Evolutionary conservation across 768 basidiomycete species (phyloP), one percentile per base, ranked within the genome.

Genomic region (Sutorius australiensis): DNA sequence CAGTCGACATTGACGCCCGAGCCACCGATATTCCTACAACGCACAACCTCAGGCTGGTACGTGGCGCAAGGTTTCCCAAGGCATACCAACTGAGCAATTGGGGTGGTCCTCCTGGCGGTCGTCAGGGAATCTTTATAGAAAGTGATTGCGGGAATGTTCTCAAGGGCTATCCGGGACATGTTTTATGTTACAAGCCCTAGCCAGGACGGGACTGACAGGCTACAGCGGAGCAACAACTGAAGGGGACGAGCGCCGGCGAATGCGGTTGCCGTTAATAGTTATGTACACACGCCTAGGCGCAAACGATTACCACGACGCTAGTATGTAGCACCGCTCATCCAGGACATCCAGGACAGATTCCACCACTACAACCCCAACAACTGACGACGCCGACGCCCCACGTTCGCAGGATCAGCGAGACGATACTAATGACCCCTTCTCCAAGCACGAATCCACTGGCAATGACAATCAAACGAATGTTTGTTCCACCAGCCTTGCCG

Each of bases 401-500:
- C 31, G 85, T 90, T 56, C 83, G 82, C 55, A 97, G 69, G 7
- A 85, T 61, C 44, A 98, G 75, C 13, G 88, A 82, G 28, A 94
- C 70, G 42, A 98, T 79, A 64, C 93, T 94, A 38, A 90, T 76
- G 32, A 97, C 84, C 2, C 95, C 95, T 67, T 98, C 95, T 17
- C 95, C 95, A 16, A 98, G 75, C 24, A 98, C 95, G 67, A 98
- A 97, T 3, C 95, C 95, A 67, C 89, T 92, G 7, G 95, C 95
- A 37, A 95, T 76, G 24, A 98, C 82, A 61, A 98, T 87, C 33
- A 95, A 72, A 31, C 80, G 75, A 53, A 93, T 90, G 54, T 87
- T 86, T 51, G 75, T 75, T 27, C 72, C 71, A 54, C 80, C 78
- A 14, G 65, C 60, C 55, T 76, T 80, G 24, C 77, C 74, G 61